Base-by-base conservation (phyloP, 495 filamentous ascomycete species). In the Aspergillus cristatus region DNA sequence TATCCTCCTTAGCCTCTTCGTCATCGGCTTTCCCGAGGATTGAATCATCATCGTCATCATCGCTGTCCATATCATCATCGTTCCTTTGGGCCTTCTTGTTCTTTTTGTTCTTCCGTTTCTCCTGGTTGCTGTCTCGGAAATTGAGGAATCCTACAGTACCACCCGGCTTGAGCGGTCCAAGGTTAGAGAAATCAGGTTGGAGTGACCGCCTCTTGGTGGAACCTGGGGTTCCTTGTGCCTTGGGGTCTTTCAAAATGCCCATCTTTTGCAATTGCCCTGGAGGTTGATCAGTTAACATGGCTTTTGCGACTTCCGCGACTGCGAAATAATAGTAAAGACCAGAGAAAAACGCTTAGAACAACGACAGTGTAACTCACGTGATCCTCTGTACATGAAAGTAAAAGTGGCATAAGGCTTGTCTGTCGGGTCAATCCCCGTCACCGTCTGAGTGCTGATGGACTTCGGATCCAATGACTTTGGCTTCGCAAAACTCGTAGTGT, bases 401-500 rank as follows among this genome's bases (percentile, higher is more conserved):
- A 99, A 99, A 8, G 83, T 81, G 1, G 91, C 91, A 64, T 94
- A 99, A 12, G 94, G 93, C 58, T 86, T 86, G 38, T 96, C 88
- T 16, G 87, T 84, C 1, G 84, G 80, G 60, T 99, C 91, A 46
- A 99, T 94, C n/a, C 91, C 91, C 15, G 89, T 97, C 13, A 99
- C 91, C 0, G 90, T 96, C 62, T 99, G 91, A 0, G 93, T 97
- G 50, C 88, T 95, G 53, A 99, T 97, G 7, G 83, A 82, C 62
- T 95, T 95, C 1, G 89, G 91, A 64, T 99, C 93, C 18, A 99
- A 72, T 13, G 88, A 80, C 67, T 97, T 99, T 3, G 91, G 93
- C 56, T 97, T 90, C 10, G 93, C 93, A 60, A 99, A 99, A 53
- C 91, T 97, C 16, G 91, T 97, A 31, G 91, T 97, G 60, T 99